phyloP scores from a whole-genome alignment of 768 basidiomycete genomes.

The Leccinum obscurum region DNA sequence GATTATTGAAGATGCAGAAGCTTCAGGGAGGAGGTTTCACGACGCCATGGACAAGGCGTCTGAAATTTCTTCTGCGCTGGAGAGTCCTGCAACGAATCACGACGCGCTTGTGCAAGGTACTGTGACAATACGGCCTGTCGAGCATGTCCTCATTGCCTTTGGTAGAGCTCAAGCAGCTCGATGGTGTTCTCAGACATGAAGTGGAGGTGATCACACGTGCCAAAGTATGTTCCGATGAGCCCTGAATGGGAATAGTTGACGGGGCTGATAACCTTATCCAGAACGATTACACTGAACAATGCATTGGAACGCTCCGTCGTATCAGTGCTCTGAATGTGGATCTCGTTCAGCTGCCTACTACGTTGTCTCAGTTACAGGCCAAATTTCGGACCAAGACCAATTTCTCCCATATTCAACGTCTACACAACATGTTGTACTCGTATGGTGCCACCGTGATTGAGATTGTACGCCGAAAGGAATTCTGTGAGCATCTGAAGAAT shows the following conservation, averaged over 20 bases:
- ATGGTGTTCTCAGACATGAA: constrained; percentile 61
- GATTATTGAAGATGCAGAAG: constrained; percentile 59
- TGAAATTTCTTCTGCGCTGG: constrained; percentile 49
- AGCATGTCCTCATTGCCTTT: constrained; percentile 4
- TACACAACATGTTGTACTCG: constrained; percentile 89
- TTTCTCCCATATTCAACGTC: constrained; percentile 86
- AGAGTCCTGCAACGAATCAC: constrained; percentile 52
- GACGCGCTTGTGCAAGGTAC: constrained; percentile 57
- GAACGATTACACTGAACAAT: constrained; percentile 74
- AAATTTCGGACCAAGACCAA: constrained; percentile 77
- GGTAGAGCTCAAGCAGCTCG: constrained; percentile 63
- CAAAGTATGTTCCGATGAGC: constrained; percentile 42
- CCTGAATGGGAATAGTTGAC: neutral
- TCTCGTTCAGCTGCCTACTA: constrained; percentile 69
- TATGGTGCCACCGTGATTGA: constrained; percentile 92
- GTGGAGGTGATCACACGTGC: constrained; percentile 54
- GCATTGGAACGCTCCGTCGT: constrained; percentile 63
- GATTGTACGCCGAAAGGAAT: constrained; percentile 88
- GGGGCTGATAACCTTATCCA: constrained; percentile 32
- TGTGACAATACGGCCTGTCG: neutral
- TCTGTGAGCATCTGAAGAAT: constrained; percentile 51
- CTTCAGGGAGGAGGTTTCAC: constrained; percentile 54
- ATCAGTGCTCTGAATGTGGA: constrained; percentile 83
- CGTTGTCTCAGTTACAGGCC: constrained; percentile 63
- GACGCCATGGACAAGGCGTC: constrained; percentile 59